phyloP scores from a whole-genome alignment of 1,284 basidiomycete species.

The Pisolithus thermaeus region DNA sequence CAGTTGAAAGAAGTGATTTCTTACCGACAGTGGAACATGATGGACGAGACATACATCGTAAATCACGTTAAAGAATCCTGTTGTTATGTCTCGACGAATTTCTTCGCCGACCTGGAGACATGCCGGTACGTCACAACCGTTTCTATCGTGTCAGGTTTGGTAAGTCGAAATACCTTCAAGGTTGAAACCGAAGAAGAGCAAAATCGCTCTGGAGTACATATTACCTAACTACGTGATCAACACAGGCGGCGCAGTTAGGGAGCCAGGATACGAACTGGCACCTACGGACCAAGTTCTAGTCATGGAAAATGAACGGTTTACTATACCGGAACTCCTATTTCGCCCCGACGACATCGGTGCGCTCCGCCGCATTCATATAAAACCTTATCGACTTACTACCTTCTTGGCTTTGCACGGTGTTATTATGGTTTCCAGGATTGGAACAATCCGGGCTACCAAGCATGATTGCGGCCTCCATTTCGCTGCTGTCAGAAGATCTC shows the following conservation, averaged over 20 bases:
- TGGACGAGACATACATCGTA: constrained; percentile 91
- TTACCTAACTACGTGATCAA: constrained; percentile 82
- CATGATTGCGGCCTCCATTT: constrained; percentile 72
- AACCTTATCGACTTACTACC: constrained; percentile 3
- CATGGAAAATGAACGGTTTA: constrained; percentile 88
- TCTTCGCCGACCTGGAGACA: constrained; percentile 68
- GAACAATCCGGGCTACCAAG: constrained; percentile 75
- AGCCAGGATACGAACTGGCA: constrained; percentile 43
- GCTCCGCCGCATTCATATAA: constrained; percentile 19
- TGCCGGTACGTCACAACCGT: constrained; percentile 55
- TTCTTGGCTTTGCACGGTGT: constrained; percentile 1
- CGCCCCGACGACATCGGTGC: constrained; percentile 83
- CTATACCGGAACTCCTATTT: constrained; percentile 86
- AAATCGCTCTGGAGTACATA: constrained; percentile 82
- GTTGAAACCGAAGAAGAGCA: constrained; percentile 47
- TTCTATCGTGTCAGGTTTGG: constrained; percentile 12
- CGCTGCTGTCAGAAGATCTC: constrained; percentile 66
- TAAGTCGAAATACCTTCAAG: constrained; percentile 28
- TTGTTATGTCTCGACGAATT: constrained; percentile 81
- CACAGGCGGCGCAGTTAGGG: constrained; percentile 63
- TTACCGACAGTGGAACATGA: constrained; percentile 97
- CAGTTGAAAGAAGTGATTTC: constrained; percentile 91
- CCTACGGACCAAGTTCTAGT: constrained; percentile 75
- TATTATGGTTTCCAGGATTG: constrained; percentile 50
- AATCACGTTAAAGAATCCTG: constrained; percentile 86